Base-by-base conservation (phyloP, 306 rosid genomes). In the Cucurbita pepo region DNA sequence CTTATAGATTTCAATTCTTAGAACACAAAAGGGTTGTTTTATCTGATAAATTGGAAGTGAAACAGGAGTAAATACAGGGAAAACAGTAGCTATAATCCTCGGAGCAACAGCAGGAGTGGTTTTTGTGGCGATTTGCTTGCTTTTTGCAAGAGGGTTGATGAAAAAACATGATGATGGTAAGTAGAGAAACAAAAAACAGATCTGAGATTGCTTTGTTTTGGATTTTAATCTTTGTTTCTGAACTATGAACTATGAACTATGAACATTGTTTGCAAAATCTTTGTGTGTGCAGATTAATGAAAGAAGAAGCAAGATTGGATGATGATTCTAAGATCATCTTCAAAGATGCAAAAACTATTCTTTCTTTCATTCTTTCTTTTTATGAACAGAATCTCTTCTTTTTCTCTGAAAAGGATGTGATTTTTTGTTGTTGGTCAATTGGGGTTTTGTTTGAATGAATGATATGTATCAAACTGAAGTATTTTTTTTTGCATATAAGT, bases 81-180 rank as follows among this genome's bases (percentile, higher is more conserved):
- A 85, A 83, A 94, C 97, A 2, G 97, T 86, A 62, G 98, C 98
- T 72, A 85, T 94, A 19, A 90, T 94, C 74, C 74, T 94, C 71
- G 98, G 98, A 79, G 90, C 92, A 51, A 88, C 83, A 51, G 96
- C 95, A 60, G 97, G 86, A 45, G 92, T 90, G 74, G 95, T 86
- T 19, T 90, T 94, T 75, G 38, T 94, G 70, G 88, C 90, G 53
- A 94, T 90, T 80, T 90, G 74, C 44, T 54, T 94, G 89, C 79
- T 94, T 63, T 90, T 94, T 86, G 89, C 90, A 41, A 88, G 92
- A 82, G 79, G 53, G 78, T 81, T 90, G 87, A 48, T 78, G 84
- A 94, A 87, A 87, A 93, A 90, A 84, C 96, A 79, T 82, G 96
- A 86, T 69, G 98, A 86, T 70, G 98, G 97, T 90, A 83, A 77